These are phyloP conservation scores for Trichoderma koningii DNA, from an alignment of 2,329 filamentous ascomycete genomes.

Conservation along the genomic window DNA sequence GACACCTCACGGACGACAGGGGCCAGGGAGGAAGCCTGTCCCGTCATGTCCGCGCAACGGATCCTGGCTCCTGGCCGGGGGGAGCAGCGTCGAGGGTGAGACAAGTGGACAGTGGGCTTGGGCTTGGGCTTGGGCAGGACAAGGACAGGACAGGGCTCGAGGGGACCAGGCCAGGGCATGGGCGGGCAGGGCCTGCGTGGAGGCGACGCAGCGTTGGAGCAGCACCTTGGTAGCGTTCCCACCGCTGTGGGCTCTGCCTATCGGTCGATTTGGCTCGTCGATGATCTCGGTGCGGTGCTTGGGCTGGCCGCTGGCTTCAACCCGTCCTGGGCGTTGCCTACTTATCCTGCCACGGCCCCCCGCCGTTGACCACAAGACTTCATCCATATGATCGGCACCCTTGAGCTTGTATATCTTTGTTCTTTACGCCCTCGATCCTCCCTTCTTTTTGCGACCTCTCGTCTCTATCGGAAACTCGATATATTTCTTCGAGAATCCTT, in stretches of 20 bases:
- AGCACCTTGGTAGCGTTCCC: conserved; percentile 21
- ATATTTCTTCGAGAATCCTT: conserved; percentile 40
- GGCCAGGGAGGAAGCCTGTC: conserved; percentile 26
- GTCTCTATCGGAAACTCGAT: conserved; percentile 44
- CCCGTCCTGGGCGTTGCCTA: conserved; percentile 38
- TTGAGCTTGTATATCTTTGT: conserved; percentile 46
- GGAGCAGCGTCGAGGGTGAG: conserved; percentile 52
- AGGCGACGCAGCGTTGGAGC: conserved; percentile 33
- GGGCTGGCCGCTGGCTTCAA: conserved; percentile 33
- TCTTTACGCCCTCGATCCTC: conserved; percentile 53
- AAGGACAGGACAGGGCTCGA: too few species aligned
- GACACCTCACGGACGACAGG: conserved; percentile 29
- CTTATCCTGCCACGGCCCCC: conserved; percentile 52
- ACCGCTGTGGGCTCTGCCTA: conserved; percentile 26
- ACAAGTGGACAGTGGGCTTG: conserved; percentile 38
- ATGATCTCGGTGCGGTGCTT: conserved; percentile 41
- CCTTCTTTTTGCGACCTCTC: conserved; percentile 44
- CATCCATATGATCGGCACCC: conserved; percentile 53
- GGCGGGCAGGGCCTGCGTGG: conserved; percentile 43
- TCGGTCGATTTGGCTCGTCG: conserved; percentile 32
- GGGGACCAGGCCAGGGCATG: too few species aligned
- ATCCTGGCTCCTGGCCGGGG: conserved; percentile 33
- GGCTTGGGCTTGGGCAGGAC: neutral
- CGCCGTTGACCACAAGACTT: conserved; percentile 45
- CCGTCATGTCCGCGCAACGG: conserved; percentile 29